Base-by-base conservation (phyloP, 345 rosid species). In the sweet orange (Citrus sinensis) region DNA sequence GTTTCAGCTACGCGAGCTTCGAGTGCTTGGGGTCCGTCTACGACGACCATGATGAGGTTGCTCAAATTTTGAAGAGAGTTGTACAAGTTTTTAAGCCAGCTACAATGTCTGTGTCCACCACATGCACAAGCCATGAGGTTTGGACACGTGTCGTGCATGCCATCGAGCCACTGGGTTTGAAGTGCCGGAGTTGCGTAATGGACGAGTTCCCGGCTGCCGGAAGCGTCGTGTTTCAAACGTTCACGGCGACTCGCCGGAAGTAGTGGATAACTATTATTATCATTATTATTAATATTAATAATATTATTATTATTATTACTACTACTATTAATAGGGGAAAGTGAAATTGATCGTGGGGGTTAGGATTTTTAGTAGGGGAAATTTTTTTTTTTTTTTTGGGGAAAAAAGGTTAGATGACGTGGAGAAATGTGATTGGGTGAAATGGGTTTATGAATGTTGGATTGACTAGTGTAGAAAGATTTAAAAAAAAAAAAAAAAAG, bases 1-100 rank as follows among this genome's bases (percentile, higher is more conserved):
- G 98, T 5, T 94, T 85, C 69, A 94, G 98, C 88, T 97, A 97
- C 71, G 99, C 98, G 0, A 97, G 99, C 83, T 97, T 86, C 72
- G 99, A 97, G 87, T 89, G 92, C 59, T 81, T 92, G 3, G 97
- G 97, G 35, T 91, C 94, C 70, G 67, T 87, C 0, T 84, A 86
- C 81, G 98, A 94, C 40, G 91, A 85, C 2, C 77, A 51, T 5
- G 89, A 87, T 0, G 90, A 92, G 62, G 60, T 94, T 6, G 78
- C 79, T 6, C 77, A 88, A 79, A 85, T 88, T 9, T 67, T 96
- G 80, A 90, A 77, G 82, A 91, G 87, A 60, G 98, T 88, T 0
- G 87, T 87, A 29, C 87, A 87, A 54, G 97, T 94, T 61, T 96
- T 96, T 87, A 90, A 93, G 65, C 99, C 99, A 4, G 88, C 78